Conservation (phyloP, 495 filamentous ascomycete species). For the Durotheca rogersii region DNA sequence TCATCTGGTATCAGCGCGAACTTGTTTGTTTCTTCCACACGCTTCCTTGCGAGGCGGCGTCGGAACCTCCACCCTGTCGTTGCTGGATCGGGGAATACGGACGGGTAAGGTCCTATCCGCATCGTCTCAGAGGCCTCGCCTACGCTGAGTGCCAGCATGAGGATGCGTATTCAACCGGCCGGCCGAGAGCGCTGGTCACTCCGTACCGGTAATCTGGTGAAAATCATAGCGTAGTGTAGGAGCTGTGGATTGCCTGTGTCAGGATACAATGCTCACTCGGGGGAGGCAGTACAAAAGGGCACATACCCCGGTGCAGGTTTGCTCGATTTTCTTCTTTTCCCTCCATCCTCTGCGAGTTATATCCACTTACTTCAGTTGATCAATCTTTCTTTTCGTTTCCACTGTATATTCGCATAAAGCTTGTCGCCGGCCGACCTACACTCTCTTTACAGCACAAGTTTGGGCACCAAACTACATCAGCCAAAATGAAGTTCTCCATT, state of each 20-base stretch:
- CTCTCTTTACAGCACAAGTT: slow-evolving; percentile 19
- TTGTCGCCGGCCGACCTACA: slow-evolving; percentile 53
- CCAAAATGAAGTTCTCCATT: slow-evolving; percentile 56
- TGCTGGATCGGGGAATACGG: slow-evolving; percentile 16
- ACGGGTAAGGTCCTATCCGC: slow-evolving; percentile 21
- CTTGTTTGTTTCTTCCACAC: slow-evolving; percentile 21
- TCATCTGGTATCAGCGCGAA: slow-evolving; percentile 18
- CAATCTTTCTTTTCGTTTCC: slow-evolving; percentile 29
- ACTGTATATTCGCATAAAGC: slow-evolving; percentile 31
- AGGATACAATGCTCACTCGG: no score
- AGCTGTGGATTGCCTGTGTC: no score
- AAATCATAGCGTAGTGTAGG: no score
- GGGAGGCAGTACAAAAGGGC: slow-evolving; percentile 20
- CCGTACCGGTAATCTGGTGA: slow-evolving; percentile 4
- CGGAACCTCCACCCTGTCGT: slow-evolving; percentile 12
- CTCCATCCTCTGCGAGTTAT: slow-evolving; percentile 24
- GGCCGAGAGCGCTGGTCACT: slow-evolving; percentile 5
- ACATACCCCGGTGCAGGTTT: slow-evolving; percentile 1
- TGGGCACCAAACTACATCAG: slow-evolving; percentile 23
- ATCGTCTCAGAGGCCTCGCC: slow-evolving; percentile 19
- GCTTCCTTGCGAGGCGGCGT: slow-evolving; percentile 14
- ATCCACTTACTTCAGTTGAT: slow-evolving; percentile 22
- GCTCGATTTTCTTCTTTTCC: slow-evolving; percentile 5
- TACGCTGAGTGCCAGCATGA: slow-evolving; percentile 22
- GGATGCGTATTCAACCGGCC: slow-evolving; percentile 6